A percentile compares a stretch with the other conserved stretches of the same genome.
These are phyloP conservation scores for Jamesozyma hellenica DNA, from an alignment of 805 yeast species.

Conservation along the genomic window DNA sequence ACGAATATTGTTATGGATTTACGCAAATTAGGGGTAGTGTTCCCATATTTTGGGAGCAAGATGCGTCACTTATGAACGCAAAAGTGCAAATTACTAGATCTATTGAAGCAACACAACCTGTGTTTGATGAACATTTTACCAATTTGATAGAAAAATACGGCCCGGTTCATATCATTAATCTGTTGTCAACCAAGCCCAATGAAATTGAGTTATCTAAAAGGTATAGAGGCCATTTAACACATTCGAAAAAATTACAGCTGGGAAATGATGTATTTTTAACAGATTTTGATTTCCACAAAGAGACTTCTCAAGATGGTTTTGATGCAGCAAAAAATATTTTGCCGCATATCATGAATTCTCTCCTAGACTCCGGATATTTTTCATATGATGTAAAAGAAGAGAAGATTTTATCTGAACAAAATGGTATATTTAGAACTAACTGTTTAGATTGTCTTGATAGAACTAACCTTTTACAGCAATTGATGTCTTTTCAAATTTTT, in stretches of 20 bases:
- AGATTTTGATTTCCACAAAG: constrained; percentile 88
- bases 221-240: constrained; percentile 48
- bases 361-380: constrained; percentile 75
- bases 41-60: constrained; percentile 97
- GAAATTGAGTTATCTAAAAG: constrained; percentile 64
- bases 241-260: constrained; percentile 26
- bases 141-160: constrained; percentile 67
- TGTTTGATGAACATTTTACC: constrained; percentile 74
- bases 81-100: constrained; percentile 83
- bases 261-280: constrained; percentile 43
- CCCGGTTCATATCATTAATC: constrained; percentile 72
- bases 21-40: constrained; percentile 88
- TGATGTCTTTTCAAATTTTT: constrained; percentile 61
- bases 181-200: constrained; percentile 66
- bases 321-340: constrained; percentile 67
- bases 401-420: constrained; percentile 59
- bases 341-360: constrained; percentile 50
- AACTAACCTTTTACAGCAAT: constrained; percentile 81
- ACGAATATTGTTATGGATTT: constrained; percentile 55
- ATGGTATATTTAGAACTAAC: constrained; percentile 85
- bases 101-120: constrained; percentile 82
- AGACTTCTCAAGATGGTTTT: constrained; percentile 81
- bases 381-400: constrained; percentile 50
- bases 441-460: constrained; percentile 92
- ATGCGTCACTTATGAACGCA: constrained; percentile 75